These are phyloP conservation scores for Aspergillus sp. DNA, from an alignment of 2,329 filamentous ascomycete genomes.

Conservation along the genomic window DNA sequence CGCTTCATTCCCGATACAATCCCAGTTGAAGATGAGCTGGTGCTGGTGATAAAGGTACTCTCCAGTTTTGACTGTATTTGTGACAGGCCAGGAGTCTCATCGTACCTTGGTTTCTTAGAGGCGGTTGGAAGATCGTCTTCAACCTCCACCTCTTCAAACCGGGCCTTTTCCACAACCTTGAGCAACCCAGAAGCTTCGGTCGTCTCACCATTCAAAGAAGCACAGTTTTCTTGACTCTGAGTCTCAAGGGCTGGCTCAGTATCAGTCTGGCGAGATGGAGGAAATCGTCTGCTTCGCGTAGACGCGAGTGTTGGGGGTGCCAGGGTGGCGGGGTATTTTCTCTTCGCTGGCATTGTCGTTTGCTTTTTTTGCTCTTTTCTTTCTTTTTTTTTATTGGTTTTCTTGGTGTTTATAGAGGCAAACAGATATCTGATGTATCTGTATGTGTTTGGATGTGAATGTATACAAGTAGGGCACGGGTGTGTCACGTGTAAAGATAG, in stretches of 20 bases:
- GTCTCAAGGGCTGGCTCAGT: not conserved
- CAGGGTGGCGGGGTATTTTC: not conserved
- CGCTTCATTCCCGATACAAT: not conserved
- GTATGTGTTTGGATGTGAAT: constrained; percentile 2
- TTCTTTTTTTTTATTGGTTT: not conserved
- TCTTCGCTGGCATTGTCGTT: not conserved
- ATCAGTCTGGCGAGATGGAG: not conserved
- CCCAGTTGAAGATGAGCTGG: not conserved
- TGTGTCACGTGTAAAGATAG: constrained; percentile 15
- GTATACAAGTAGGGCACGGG: constrained; percentile 7
- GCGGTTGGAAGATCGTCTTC: not conserved
- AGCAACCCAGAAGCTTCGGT: not conserved
- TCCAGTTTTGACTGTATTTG: not conserved
- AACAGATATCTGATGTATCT: not conserved
- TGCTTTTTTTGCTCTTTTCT: too few relatives aligned
- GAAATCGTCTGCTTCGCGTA: not conserved
- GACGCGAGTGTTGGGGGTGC: not conserved
- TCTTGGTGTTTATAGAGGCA: not conserved
- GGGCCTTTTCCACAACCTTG: not conserved
- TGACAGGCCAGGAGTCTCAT: not conserved
- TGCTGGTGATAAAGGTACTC: not conserved
- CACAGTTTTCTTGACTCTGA: not conserved
- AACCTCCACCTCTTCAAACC: not conserved
- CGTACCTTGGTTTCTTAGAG: not conserved
- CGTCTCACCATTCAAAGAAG: not conserved